Evolutionary conservation across 2,329 filamentous ascomycete species (phyloP).

Genomic region (Stachybotrys elegans): DNA sequence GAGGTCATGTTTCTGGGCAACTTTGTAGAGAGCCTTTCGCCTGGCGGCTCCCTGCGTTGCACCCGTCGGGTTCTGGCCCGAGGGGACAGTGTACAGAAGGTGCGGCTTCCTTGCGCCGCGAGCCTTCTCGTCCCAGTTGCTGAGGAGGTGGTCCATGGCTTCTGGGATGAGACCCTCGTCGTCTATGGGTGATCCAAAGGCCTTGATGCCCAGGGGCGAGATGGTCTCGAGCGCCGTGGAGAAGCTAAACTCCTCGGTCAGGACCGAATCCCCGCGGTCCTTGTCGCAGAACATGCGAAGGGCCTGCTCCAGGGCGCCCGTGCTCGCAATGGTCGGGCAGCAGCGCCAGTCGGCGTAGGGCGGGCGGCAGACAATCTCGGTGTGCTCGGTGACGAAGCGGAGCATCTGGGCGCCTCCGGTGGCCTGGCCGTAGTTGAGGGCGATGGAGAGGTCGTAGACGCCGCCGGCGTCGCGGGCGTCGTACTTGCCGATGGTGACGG

Average conservation of each 20-base stretch:
- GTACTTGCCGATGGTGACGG: conserved; percentile 72
- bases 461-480: conserved; percentile 60
- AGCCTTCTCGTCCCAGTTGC: conserved; percentile 40
- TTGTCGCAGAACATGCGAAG: conserved; percentile 73
- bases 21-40: conserved; percentile 66
- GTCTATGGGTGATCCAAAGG: conserved; percentile 47
- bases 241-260: conserved; percentile 92
- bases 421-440: conserved; percentile 90
- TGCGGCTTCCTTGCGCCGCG: conserved; percentile 46
- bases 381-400: conserved; percentile 90
- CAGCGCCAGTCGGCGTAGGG: conserved; percentile 90
- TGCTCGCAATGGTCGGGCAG: conserved; percentile 79
- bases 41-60: conserved; percentile 69
- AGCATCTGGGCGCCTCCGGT: conserved; percentile 81
- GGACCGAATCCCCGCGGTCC: conserved; percentile 66
- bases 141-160: conserved; percentile 45
- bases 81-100: conserved; percentile 58
- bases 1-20: conserved; percentile 79
- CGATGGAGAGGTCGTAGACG: conserved; percentile 71
- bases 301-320: conserved; percentile 77
- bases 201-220: conserved; percentile 45
- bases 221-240: conserved; percentile 62
- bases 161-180: conserved; percentile 48
- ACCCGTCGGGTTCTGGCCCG: conserved; percentile 88
- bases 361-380: conserved; percentile 81